Conservation (phyloP, 371 early-diverging fungal species). For the Actinomortierella wolfii region DNA sequence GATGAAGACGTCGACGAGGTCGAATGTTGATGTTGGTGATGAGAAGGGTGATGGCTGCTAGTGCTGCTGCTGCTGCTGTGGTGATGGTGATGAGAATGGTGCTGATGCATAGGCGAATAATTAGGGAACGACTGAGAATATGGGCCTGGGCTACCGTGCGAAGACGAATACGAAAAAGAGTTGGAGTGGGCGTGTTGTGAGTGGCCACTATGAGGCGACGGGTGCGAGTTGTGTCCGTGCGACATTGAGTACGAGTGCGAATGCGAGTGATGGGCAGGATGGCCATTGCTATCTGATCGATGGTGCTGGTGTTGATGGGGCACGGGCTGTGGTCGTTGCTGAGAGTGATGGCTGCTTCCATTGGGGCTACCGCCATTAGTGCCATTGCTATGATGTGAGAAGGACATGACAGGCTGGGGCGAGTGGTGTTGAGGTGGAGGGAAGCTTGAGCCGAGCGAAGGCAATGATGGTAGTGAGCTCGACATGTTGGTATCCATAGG, state of each 20-base stretch:
- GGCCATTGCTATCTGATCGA: slow-evolving; percentile 33
- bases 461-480: slow-evolving; percentile 28
- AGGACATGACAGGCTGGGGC: slow-evolving; percentile 22
- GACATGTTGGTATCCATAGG: slow-evolving; percentile 43
- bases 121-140: slow-evolving; percentile 44
- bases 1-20: slow-evolving; percentile 14
- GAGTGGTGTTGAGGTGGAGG: slow-evolving; percentile 12
- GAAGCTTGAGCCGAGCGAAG: slow-evolving; percentile 15
- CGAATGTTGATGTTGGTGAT: slow-evolving; percentile 24
- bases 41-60: slow-evolving; percentile 12
- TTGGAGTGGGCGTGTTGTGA: slow-evolving; percentile 29
- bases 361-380: slow-evolving; percentile 13
- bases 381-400: slow-evolving; percentile 16
- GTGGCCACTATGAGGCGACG: background rate
- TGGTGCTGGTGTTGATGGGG: slow-evolving; percentile 32
- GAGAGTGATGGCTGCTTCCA: background rate
- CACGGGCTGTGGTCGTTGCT: slow-evolving; percentile 11
- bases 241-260: too few species aligned
- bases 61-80: slow-evolving; percentile 9
- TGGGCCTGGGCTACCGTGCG: slow-evolving; percentile 23
- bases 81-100: background rate
- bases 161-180: slow-evolving; percentile 6
- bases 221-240: too few species aligned
- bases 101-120: slow-evolving; percentile 21
- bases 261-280: too few species aligned